These are phyloP conservation scores for Ogataea pignaliae DNA, from an alignment of 805 yeast species.

Conservation along the genomic window DNA sequence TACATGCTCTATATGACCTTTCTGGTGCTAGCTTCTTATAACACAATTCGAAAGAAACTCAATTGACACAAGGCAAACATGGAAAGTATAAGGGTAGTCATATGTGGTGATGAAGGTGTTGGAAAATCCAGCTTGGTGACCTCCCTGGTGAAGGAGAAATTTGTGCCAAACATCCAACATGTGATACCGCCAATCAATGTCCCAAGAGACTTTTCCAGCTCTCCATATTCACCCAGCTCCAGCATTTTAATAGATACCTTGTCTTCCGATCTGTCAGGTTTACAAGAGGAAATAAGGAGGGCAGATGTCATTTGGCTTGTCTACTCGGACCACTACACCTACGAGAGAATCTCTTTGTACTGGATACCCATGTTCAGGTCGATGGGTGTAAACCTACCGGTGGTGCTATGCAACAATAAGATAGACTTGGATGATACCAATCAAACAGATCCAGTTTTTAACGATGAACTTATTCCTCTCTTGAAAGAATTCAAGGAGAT, in stretches of 20 bases:
- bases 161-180: slow-evolving; percentile 70
- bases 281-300: slow-evolving; percentile 70
- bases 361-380: slow-evolving; percentile 95
- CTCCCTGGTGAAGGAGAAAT: slow-evolving; percentile 75
- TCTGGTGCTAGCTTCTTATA: not conserved
- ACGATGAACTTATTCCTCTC: slow-evolving; percentile 82
- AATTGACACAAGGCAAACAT: slow-evolving; percentile 2
- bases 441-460: slow-evolving; percentile 44
- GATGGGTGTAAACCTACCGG: slow-evolving; percentile 89
- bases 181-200: slow-evolving; percentile 81
- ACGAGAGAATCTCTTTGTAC: slow-evolving; percentile 83
- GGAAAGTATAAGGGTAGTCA: slow-evolving; percentile 71
- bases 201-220: slow-evolving; percentile 64
- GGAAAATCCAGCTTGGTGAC: slow-evolving; percentile 81
- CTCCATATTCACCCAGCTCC: slow-evolving; percentile 54
- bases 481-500: slow-evolving; percentile 90
- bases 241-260: slow-evolving; percentile 81
- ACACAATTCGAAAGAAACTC: not conserved
- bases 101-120: slow-evolving; percentile 93
- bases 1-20: not conserved
- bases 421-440: slow-evolving; percentile 26
- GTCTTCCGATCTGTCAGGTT: slow-evolving; percentile 51
- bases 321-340: slow-evolving; percentile 90
- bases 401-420: slow-evolving; percentile 82
- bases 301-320: slow-evolving; percentile 95